Conservation (phyloP, 805 yeast genomes). For the Lachancea mirantina region DNA sequence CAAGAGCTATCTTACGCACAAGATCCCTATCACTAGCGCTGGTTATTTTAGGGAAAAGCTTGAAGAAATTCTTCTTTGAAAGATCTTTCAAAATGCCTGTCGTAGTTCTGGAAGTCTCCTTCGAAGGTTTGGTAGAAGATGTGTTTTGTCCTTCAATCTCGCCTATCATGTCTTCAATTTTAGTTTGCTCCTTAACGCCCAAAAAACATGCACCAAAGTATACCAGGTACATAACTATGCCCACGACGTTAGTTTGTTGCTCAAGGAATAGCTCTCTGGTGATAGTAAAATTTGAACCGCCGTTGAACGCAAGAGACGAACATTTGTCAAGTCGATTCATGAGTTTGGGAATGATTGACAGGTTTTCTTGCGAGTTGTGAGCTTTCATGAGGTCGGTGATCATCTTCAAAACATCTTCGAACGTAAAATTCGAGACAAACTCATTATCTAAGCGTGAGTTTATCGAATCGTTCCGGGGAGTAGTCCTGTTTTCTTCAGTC, state of each 20-base stretch:
- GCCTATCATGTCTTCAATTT: slow-evolving; percentile 6
- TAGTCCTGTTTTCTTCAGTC: background rate
- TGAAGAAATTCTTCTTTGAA: slow-evolving; percentile 8
- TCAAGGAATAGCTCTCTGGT: slow-evolving; percentile 7
- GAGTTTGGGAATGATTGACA: slow-evolving; percentile 7
- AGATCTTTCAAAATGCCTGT: slow-evolving; percentile 5
- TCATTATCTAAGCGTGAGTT: slow-evolving; percentile 1
- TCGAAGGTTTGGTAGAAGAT: background rate
- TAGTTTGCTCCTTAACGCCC: slow-evolving; percentile 6
- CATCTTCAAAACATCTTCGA: slow-evolving; percentile 7
- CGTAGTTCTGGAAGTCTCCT: background rate
- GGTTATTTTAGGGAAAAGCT: slow-evolving; percentile 6
- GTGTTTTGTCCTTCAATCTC: slow-evolving; percentile 1
- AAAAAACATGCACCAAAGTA: slow-evolving; percentile 9
- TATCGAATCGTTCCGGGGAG: background rate
- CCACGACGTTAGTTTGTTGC: slow-evolving; percentile 8
- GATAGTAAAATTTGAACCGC: slow-evolving; percentile 4
- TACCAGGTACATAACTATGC: slow-evolving; percentile 7
- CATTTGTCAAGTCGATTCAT: slow-evolving; percentile 7
- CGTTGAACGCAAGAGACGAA: slow-evolving; percentile 5
- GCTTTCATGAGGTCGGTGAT: slow-evolving; percentile 4
- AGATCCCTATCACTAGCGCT: slow-evolving; percentile 5
- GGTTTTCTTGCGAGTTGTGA: background rate
- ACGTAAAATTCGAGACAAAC: slow-evolving; percentile 5
- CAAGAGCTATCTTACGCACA: background rate